Percentiles rank a stretch among this genome's conserved stretches.
Conservation (phyloP, 805 yeast species). For the Candida sonorensis region DNA sequence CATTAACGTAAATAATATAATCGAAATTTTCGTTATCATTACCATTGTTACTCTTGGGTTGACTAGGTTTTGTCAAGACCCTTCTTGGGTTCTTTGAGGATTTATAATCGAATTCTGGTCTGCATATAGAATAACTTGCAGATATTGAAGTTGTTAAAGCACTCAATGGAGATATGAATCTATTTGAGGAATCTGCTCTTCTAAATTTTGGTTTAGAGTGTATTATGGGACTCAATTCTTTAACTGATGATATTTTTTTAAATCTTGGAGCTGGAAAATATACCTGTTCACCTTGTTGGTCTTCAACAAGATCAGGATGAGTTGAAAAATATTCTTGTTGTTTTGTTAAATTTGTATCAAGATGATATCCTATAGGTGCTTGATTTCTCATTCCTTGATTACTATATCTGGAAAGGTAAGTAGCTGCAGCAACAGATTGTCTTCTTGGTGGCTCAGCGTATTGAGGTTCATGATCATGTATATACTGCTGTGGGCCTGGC, state of each 20-base stretch:
- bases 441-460: slow-evolving; percentile 18
- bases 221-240: slow-evolving; percentile 55
- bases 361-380: too few species aligned
- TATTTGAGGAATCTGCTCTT: slow-evolving; percentile 57
- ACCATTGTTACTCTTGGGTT: slow-evolving; percentile 75
- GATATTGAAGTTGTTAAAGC: slow-evolving; percentile 75
- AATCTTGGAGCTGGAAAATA: slow-evolving; percentile 40
- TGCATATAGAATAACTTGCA: slow-evolving; percentile 78
- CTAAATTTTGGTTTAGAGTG: slow-evolving; percentile 65
- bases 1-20: slow-evolving; percentile 90
- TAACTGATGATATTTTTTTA: slow-evolving; percentile 31
- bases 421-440: slow-evolving; percentile 24
- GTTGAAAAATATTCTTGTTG: too few species aligned
- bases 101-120: slow-evolving; percentile 77
- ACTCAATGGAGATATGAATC: slow-evolving; percentile 67
- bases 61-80: slow-evolving; percentile 87
- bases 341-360: too few species aligned
- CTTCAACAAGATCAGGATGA: too few species aligned
- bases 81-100: slow-evolving; percentile 84
- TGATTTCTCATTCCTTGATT: too few species aligned
- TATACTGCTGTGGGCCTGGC: slow-evolving; percentile 18
- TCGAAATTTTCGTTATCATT: slow-evolving; percentile 84
- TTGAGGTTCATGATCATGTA: slow-evolving; percentile 8
- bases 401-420: slow-evolving; percentile 11
- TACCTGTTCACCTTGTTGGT: too few species aligned